Conservation (phyloP, 257 asterid species). For the Leonotis leonurus region DNA sequence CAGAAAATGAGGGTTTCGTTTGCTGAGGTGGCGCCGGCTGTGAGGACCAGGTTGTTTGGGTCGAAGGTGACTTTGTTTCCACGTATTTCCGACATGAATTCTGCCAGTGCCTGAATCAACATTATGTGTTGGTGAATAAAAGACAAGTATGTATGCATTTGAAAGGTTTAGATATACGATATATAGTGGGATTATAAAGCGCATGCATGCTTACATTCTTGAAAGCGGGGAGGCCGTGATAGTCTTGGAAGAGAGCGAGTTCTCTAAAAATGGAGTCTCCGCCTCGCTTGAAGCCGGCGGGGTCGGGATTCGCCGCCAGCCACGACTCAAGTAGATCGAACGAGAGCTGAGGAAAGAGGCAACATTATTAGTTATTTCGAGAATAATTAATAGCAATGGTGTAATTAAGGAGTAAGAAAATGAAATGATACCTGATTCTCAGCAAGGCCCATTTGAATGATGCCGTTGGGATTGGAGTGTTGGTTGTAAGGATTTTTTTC, state of each 20-base stretch:
- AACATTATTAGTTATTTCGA: background rate
- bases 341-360: slow-evolving; percentile 31
- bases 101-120: slow-evolving; percentile 45
- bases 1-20: slow-evolving; percentile 68
- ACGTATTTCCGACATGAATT: slow-evolving; percentile 65
- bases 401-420: background rate
- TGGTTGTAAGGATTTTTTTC: background rate
- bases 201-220: slow-evolving; percentile 33
- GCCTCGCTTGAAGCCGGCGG: slow-evolving; percentile 39
- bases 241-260: slow-evolving; percentile 71
- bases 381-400: too few species aligned
- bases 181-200: too few species aligned
- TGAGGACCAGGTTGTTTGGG: slow-evolving; percentile 55
- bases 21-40: slow-evolving; percentile 81
- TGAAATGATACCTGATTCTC: background rate
- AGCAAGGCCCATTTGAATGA: background rate
- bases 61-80: slow-evolving; percentile 58
- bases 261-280: slow-evolving; percentile 54
- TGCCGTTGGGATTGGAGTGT: background rate
- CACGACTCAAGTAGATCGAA: slow-evolving; percentile 53
- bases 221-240: slow-evolving; percentile 54
- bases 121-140: background rate
- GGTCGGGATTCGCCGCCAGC: slow-evolving; percentile 47
- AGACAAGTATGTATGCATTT: too few species aligned
- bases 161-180: too few species aligned